A percentile compares a stretch with the other conserved stretches of the same genome.
Conservation (phyloP, 2,329 filamentous ascomycete genomes). For the Pseudopyrenochaeta lycopersici region DNA sequence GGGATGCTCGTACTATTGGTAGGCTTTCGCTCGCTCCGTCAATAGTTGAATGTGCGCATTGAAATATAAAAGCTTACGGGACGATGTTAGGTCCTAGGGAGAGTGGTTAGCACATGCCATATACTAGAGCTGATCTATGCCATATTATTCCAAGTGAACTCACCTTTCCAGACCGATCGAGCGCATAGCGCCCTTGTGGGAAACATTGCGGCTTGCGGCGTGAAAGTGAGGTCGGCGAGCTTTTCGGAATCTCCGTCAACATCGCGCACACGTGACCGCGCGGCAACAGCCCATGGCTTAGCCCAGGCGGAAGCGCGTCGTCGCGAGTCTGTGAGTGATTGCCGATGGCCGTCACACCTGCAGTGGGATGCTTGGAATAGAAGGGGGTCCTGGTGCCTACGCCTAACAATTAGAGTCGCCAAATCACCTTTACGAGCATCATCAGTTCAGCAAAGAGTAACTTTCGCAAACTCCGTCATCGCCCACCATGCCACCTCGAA, state of each 20-base stretch:
- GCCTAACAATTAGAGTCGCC: not conserved
- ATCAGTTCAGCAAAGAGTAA: not conserved
- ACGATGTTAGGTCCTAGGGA: conserved; percentile 72
- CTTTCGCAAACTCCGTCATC: not conserved
- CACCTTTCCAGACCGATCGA: conserved; percentile 91
- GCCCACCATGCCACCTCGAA: conserved; percentile 35
- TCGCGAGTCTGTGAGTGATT: conserved; percentile 11
- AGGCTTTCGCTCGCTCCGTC: conserved; percentile 56
- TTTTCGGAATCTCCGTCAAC: conserved; percentile 25
- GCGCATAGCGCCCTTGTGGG: conserved; percentile 69
- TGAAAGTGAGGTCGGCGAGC: conserved; percentile 38
- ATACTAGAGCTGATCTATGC: not conserved
- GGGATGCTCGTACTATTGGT: conserved; percentile 69
- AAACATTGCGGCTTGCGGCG: conserved; percentile 64
- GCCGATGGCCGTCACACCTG: conserved; percentile 1
- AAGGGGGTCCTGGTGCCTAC: not conserved
- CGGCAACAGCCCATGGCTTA: conserved; percentile 30
- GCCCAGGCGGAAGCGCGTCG: conserved; percentile 44
- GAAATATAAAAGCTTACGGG: conserved; percentile 62
- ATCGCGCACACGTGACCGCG: conserved; percentile 39
- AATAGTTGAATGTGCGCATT: conserved; percentile 3
- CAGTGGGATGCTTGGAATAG: not conserved
- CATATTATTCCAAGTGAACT: conserved; percentile 14
- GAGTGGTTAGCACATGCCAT: conserved; percentile 27
- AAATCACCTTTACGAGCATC: not conserved